These are phyloP conservation scores for Fonsecaea erecta DNA, from an alignment of 2,329 filamentous ascomycete genomes.

Conservation along the genomic window DNA sequence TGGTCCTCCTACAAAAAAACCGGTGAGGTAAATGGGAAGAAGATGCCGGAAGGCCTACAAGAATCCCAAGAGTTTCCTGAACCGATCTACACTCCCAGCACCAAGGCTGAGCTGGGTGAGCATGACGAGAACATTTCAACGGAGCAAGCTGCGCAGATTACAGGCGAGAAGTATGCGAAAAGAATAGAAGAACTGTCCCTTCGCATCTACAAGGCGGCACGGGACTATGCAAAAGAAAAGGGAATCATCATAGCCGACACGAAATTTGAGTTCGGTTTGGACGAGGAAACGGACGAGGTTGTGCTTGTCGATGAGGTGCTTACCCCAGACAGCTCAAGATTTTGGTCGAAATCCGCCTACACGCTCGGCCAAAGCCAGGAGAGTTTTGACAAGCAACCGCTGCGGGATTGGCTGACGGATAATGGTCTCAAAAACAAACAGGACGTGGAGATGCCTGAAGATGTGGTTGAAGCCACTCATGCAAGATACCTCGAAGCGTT, in stretches of 20 bases:
- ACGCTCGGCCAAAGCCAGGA: slow-evolving; percentile 74
- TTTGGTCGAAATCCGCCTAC: slow-evolving; percentile 80
- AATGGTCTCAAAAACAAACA: slow-evolving; percentile 76
- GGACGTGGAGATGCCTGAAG: slow-evolving; percentile 72
- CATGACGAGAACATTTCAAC: slow-evolving; percentile 87
- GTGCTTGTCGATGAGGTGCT: slow-evolving; percentile 83
- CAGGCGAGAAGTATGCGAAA: slow-evolving; percentile 67
- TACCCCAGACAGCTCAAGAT: slow-evolving; percentile 81
- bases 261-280: slow-evolving; percentile 76
- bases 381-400: slow-evolving; percentile 86
- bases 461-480: slow-evolving; percentile 70
- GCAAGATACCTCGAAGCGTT: slow-evolving; percentile 78
- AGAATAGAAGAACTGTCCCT: slow-evolving; percentile 69
- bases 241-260: slow-evolving; percentile 80
- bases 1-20: slow-evolving; percentile 76
- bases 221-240: slow-evolving; percentile 65
- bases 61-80: slow-evolving; percentile 72
- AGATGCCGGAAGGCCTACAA: slow-evolving; percentile 68
- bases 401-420: slow-evolving; percentile 79
- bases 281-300: slow-evolving; percentile 67
- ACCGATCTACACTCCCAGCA: slow-evolving; percentile 79
- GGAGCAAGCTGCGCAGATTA: slow-evolving; percentile 64
- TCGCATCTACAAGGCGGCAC: slow-evolving; percentile 65
- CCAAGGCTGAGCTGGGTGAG: slow-evolving; percentile 78
- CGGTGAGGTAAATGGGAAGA: slow-evolving; percentile 80